Conservation (phyloP, 768 basidiomycete genomes). For the Termitomyces sp. region DNA sequence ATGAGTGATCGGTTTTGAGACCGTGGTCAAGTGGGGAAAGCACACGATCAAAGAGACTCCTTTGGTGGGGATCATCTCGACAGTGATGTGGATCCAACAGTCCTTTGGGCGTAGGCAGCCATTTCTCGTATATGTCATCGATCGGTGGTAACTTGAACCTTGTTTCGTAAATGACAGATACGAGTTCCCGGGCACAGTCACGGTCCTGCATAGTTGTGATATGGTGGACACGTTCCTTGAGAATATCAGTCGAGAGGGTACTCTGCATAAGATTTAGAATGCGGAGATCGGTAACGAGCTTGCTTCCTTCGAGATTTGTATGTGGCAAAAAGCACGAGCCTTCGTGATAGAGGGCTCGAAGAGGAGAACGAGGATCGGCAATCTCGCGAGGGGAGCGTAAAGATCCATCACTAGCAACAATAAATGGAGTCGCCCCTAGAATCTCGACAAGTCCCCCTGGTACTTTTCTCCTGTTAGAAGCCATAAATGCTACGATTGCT, state of each 20-base stretch:
- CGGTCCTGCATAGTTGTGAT: conserved; percentile 14
- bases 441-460: conserved; percentile 19
- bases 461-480: conserved; percentile 15
- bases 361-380: conserved; percentile 26
- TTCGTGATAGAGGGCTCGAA: conserved; percentile 22
- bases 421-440: conserved; percentile 22
- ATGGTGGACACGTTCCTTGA: conserved; percentile 29
- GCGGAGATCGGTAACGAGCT: conserved; percentile 15
- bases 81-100: conserved; percentile 25
- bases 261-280: conserved; percentile 23
- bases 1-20: conserved; percentile 19
- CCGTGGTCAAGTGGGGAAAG: conserved; percentile 24
- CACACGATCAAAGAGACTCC: conserved; percentile 34
- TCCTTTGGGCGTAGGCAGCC: conserved; percentile 35
- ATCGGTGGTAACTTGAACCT: conserved; percentile 10
- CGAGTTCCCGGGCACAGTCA: conserved; percentile 16
- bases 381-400: conserved; percentile 18
- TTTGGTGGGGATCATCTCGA: conserved; percentile 20
- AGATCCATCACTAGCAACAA: conserved; percentile 17
- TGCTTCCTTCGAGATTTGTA: not conserved
- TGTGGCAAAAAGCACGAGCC: conserved; percentile 13
- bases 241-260: conserved; percentile 23
- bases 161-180: conserved; percentile 16
- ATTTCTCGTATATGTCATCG: conserved; percentile 12
- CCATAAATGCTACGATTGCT: conserved; percentile 23